Evolutionary conservation across 495 filamentous ascomycete species (phyloP).

Genomic region (Filosporella fistucella): DNA sequence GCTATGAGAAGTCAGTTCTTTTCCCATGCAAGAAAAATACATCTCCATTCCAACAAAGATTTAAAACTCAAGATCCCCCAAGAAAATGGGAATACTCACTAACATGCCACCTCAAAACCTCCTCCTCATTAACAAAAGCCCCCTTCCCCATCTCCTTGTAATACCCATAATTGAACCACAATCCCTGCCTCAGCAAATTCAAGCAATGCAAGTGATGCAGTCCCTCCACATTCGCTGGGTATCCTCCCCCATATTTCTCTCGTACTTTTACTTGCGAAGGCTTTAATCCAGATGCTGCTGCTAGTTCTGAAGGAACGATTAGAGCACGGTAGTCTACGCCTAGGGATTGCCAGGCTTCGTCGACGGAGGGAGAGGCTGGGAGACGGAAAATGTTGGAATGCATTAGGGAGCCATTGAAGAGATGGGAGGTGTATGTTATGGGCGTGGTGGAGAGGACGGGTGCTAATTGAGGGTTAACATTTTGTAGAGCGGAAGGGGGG

Average conservation of each 20-base stretch:
- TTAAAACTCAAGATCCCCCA: conserved; percentile 25
- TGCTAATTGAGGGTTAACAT: no score
- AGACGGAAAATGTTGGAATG: conserved; percentile 1
- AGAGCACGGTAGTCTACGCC: conserved; percentile 25
- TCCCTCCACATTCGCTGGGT: conserved; percentile 48
- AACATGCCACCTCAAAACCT: conserved; percentile 42
- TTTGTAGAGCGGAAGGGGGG: no score
- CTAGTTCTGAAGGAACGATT: conserved; percentile 29
- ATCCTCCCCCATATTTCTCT: conserved; percentile 49
- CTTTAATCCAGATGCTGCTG: conserved; percentile 33
- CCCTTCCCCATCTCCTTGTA: conserved; percentile 40
- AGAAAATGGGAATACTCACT: conserved; percentile 13
- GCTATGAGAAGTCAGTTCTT: conserved; percentile 42
- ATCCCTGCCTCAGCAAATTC: conserved; percentile 50
- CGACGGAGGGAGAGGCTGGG: neutral
- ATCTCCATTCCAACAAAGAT: conserved; percentile 43
- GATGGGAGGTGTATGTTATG: neutral
- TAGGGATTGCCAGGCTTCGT: conserved; percentile 1
- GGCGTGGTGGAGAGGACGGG: neutral
- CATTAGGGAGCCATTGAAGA: conserved; percentile 3
- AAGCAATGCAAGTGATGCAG: conserved; percentile 57
- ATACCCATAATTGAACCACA: conserved; percentile 53
- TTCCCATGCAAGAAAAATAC: conserved; percentile 43
- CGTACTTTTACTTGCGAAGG: conserved; percentile 42
- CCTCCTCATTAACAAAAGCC: conserved; percentile 43